phyloP scores from a whole-genome alignment of 1,284 basidiomycete species.

The Malassezia brasiliensis region DNA sequence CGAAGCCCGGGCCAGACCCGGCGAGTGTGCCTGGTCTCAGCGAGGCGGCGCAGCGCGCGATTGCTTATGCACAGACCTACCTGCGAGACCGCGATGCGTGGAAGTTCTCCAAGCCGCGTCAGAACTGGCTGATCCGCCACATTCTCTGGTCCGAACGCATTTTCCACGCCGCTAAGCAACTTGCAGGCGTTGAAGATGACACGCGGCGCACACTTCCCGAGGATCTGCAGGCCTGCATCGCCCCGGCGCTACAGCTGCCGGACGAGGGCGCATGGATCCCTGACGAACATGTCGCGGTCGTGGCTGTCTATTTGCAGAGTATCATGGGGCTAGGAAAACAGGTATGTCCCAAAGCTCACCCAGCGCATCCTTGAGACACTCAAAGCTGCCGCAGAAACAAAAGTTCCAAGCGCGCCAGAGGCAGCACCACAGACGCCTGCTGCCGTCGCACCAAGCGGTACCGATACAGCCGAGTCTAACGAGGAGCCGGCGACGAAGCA shows the following conservation, averaged over 20 bases:
- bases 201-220: background rate
- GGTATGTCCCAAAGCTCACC: background rate
- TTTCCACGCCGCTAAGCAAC: background rate
- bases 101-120: slow-evolving; percentile 24
- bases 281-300: slow-evolving; percentile 14
- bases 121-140: slow-evolving; percentile 20
- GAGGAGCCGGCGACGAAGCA: background rate
- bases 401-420: background rate
- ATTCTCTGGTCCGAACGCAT: slow-evolving; percentile 12
- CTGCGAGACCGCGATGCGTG: slow-evolving; percentile 8
- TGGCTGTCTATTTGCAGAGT: slow-evolving; percentile 11
- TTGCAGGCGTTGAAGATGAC: background rate
- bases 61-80: slow-evolving; percentile 18
- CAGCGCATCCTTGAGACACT: slow-evolving; percentile 9
- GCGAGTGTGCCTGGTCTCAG: background rate
- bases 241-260: slow-evolving; percentile 8
- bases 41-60: slow-evolving; percentile 12
- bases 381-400: background rate
- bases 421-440: background rate
- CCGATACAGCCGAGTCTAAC: background rate
- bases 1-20: slow-evolving; percentile 12
- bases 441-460: background rate
- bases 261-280: slow-evolving; percentile 8
- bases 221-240: background rate
- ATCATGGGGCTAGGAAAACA: slow-evolving; percentile 12